These are phyloP conservation scores for Gyrodon lividus DNA, from an alignment of 768 basidiomycete species.

Conservation along the genomic window DNA sequence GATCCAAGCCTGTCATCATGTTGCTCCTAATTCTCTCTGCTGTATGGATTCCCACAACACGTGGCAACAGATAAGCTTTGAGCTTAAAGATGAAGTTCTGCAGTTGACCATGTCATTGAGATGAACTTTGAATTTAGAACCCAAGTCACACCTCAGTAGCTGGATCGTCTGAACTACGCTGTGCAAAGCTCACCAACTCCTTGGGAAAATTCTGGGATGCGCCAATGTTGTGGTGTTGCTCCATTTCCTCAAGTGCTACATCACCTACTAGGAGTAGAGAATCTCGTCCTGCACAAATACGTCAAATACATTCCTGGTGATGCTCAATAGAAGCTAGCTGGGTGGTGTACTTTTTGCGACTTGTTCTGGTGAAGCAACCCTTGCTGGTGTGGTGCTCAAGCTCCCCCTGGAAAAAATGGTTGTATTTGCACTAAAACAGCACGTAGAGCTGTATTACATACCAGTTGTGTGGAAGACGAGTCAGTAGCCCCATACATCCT, in stretches of 20 bases:
- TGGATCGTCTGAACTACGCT: conserved; percentile 22
- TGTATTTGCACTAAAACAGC: background rate
- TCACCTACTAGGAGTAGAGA: background rate
- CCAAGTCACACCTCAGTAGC: conserved; percentile 14
- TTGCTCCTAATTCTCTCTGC: too few relatives aligned
- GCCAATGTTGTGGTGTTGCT: conserved; percentile 21
- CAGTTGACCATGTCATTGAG: background rate
- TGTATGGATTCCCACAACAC: background rate
- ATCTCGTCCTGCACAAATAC: background rate
- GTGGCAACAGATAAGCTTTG: conserved; percentile 6
- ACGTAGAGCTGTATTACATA: conserved; percentile 19
- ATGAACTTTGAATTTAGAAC: background rate
- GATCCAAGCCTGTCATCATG: too few relatives aligned
- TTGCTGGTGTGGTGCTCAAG: conserved; percentile 13
- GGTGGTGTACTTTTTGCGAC: background rate
- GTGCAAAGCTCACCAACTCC: conserved; percentile 1
- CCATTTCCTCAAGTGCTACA: background rate
- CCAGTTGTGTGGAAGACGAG: conserved; percentile 31
- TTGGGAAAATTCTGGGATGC: background rate
- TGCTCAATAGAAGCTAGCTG: background rate
- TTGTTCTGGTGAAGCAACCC: conserved; percentile 5
- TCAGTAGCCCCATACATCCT: conserved; percentile 32
- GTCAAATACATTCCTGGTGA: background rate
- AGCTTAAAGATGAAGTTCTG: conserved; percentile 10
- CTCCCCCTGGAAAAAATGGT: conserved; percentile 9